A percentile compares a stretch with the other conserved stretches of the same genome.
These are phyloP conservation scores for Arabis hirsuta DNA, from an alignment of 345 rosid species.

Conservation along the genomic window DNA sequence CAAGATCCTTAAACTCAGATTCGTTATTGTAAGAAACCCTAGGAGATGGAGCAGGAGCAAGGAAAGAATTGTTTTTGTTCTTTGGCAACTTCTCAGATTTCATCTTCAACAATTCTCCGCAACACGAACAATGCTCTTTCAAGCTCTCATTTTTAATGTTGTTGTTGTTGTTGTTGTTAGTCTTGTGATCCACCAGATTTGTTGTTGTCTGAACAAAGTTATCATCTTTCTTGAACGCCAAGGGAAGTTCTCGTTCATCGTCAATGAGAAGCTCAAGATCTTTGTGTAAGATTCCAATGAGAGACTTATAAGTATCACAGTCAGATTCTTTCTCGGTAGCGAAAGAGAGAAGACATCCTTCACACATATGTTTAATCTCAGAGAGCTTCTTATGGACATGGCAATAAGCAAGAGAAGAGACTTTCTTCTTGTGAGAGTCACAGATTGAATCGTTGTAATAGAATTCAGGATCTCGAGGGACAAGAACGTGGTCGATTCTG, in stretches of 20 bases:
- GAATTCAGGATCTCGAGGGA: constrained; percentile 51
- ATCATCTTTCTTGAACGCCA: constrained; percentile 51
- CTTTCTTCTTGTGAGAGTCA: constrained; percentile 72
- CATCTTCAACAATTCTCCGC: constrained; percentile 65
- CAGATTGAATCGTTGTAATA: constrained; percentile 87
- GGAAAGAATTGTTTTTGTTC: constrained; percentile 44
- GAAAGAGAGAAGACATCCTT: constrained; percentile 91
- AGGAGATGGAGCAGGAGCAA: constrained; percentile 84
- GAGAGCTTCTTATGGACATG: constrained; percentile 84
- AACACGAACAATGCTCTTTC: constrained; percentile 61
- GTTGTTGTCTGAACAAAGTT: constrained; percentile 17
- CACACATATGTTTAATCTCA: constrained; percentile 80
- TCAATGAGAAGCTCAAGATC: constrained; percentile 72
- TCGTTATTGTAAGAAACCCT: constrained; percentile 55
- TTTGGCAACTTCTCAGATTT: constrained; percentile 36
- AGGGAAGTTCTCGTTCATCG: constrained; percentile 60
- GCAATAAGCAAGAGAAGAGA: constrained; percentile 82
- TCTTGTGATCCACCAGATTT: constrained; percentile 33
- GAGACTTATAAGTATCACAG: constrained; percentile 77
- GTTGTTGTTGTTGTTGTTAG: constrained; percentile 15
- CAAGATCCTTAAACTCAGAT: constrained; percentile 38
- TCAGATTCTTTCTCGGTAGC: constrained; percentile 80
- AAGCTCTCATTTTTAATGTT: constrained; percentile 8
- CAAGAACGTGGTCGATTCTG: constrained; percentile 70
- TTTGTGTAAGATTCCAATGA: constrained; percentile 74